These are phyloP conservation scores for Colletotrichum tropicicola DNA, from an alignment of 2,329 filamentous ascomycete genomes.

Conservation along the genomic window DNA sequence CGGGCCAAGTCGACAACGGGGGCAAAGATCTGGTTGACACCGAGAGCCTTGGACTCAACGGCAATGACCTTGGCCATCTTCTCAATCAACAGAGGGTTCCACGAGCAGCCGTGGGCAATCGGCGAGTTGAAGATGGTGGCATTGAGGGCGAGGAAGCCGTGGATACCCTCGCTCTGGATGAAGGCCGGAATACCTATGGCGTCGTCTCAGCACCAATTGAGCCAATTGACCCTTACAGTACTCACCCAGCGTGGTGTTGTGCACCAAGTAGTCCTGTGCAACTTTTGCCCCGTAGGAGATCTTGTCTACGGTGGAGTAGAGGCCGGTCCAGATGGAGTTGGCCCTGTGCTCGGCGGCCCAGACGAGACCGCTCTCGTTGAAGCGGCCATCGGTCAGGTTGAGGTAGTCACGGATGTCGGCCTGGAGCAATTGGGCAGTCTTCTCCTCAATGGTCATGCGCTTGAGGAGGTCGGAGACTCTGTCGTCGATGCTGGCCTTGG, in stretches of 20 bases:
- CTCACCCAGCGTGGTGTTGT: conserved; percentile 49
- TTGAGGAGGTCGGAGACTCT: conserved; percentile 74
- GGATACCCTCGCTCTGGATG: conserved; percentile 78
- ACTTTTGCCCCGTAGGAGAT: conserved; percentile 69
- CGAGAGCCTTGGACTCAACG: conserved; percentile 71
- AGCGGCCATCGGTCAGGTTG: conserved; percentile 70
- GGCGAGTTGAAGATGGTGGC: conserved; percentile 84
- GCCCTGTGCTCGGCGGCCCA: conserved; percentile 73
- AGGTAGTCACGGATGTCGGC: conserved; percentile 80
- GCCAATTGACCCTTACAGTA: not conserved
- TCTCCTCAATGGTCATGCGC: conserved; percentile 80
- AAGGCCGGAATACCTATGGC: conserved; percentile 75
- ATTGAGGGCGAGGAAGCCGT: conserved; percentile 76
- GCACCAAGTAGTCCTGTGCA: conserved; percentile 74
- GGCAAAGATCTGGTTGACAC: conserved; percentile 78
- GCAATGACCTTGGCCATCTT: conserved; percentile 75
- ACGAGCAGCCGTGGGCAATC: conserved; percentile 76
- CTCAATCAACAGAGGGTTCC: conserved; percentile 70
- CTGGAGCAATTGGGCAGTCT: conserved; percentile 74
- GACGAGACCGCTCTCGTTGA: conserved; percentile 73
- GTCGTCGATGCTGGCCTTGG: conserved; percentile 68
- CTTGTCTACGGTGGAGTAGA: conserved; percentile 70
- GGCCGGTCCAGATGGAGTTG: conserved; percentile 78
- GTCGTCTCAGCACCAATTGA: conserved; percentile 52
- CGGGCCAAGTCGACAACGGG: conserved; percentile 76